Conservation (phyloP, 1,139 yeast species). For the Candida smagusa region DNA sequence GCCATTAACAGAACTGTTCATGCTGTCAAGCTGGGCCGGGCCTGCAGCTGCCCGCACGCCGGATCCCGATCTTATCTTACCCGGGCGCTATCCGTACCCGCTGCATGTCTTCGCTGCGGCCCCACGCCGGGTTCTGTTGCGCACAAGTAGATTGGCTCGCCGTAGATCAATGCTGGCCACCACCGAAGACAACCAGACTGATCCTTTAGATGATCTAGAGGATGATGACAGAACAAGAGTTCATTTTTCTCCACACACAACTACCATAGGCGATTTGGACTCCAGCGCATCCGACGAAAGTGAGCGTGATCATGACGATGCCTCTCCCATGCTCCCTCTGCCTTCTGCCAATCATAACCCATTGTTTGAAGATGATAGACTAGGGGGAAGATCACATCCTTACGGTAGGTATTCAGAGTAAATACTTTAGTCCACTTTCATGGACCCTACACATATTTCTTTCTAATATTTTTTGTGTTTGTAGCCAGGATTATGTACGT, state of each 20-base stretch:
- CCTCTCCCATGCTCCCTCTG: slow-evolving; percentile 5
- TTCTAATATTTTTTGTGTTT: no score
- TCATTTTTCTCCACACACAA: slow-evolving; percentile 12
- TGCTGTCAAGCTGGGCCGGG: slow-evolving; percentile 38
- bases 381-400: slow-evolving; percentile 25
- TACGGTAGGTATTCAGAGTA: slow-evolving; percentile 17
- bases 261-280: slow-evolving; percentile 10
- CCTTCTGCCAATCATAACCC: slow-evolving; percentile 9
- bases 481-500: no score
- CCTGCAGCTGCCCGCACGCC: slow-evolving; percentile 6
- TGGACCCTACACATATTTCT: no score
- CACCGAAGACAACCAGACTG: slow-evolving; percentile 4
- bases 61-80: slow-evolving; percentile 17
- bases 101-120: slow-evolving; percentile 1
- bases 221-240: slow-evolving; percentile 6
- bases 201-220: slow-evolving; percentile 2
- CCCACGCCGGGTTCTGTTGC: slow-evolving; percentile 4
- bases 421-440: no score
- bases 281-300: slow-evolving; percentile 6
- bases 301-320: slow-evolving; percentile 4
- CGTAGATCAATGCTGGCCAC: slow-evolving; percentile 5
- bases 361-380: slow-evolving; percentile 9
- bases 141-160: slow-evolving; percentile 6
- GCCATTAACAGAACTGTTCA: slow-evolving; percentile 40
- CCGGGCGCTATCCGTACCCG: slow-evolving; percentile 32